Base-by-base conservation (phyloP, 805 yeast genomes). In the Monosporozyma aerobia region DNA sequence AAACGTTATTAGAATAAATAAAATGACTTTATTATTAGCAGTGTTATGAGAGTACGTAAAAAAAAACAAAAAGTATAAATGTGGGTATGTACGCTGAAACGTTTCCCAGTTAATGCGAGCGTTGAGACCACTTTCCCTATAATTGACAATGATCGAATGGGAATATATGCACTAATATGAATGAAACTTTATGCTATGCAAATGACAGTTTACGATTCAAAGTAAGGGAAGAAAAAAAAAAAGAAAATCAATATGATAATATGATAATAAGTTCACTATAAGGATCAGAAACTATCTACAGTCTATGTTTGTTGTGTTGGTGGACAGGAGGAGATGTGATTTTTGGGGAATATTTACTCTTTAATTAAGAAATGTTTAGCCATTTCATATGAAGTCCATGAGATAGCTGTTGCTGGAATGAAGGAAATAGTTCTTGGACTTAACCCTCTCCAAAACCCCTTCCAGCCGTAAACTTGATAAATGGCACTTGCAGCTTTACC, bases 311-410 rank as follows among this genome's bases (percentile, higher is more conserved):
- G 19, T 39, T 11, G 30, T 27, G 27, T 23, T 22, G 30, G n/a
- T 35, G n/a, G 39, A 16, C 4, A n/a, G 5, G 14, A n/a, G 10
- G 14, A 19, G 14, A 25, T 23, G 37, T 46, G 19, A n/a, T 27
- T 35, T 6, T 47, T 29, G 29, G 5, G 29, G 29, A 27, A 14
- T 35, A 14, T 35, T 35, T 43, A 43, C 30, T 22, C 45, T 43
- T 43, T 22, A 7, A 30, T 49, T 45, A 72, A 55, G 58, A 71
- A 68, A 55, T 72, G 73, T 53, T 92, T 92, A 45, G 97, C 97
- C 92, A 90, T 87, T 69, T 92, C 99, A 69, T 92, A 92, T 29
- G 96, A 88, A 1, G 98, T 92, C 98, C 98, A 92, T 58, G 95
- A 83, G 56, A 92, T 90, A 22, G 98, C 98, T 8, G 98, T 92